Evolutionary conservation across 176 grass and related monocot genomes (phyloP).

Genomic region (Chloris gayana): DNA sequence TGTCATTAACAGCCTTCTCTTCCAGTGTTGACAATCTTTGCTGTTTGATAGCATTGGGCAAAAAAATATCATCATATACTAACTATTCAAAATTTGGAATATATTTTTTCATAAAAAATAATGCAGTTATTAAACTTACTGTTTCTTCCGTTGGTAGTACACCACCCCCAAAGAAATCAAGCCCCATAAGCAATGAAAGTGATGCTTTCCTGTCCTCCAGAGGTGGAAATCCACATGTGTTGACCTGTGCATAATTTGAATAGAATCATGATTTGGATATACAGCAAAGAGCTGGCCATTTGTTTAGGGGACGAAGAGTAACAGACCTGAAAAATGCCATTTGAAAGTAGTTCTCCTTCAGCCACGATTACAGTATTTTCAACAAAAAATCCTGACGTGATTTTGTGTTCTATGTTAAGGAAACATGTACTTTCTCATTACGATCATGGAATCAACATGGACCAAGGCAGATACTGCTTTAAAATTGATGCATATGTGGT

Average conservation of each 20-base stretch:
- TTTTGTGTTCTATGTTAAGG: constrained; percentile 88
- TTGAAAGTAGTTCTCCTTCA: constrained; percentile 82
- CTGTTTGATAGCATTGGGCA: constrained; percentile 54
- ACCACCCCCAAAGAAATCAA: constrained; percentile 96
- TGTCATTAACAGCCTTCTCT: constrained; percentile 87
- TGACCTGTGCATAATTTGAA: constrained; percentile 66
- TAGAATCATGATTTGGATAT: no score
- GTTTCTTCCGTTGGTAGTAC: constrained; percentile 80
- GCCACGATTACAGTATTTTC: constrained; percentile 92
- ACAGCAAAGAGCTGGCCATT: not conserved
- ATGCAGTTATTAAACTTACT: constrained; percentile 44
- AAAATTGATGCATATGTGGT: not conserved
- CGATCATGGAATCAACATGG: not conserved
- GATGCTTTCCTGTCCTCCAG: constrained; percentile 84
- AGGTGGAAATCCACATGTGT: constrained; percentile 97
- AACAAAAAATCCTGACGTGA: constrained; percentile 89
- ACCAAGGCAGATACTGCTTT: not conserved
- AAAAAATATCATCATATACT: constrained; percentile 28
- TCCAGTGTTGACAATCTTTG: constrained; percentile 71
- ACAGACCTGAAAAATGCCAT: constrained; percentile 81
- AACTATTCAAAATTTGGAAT: constrained; percentile 6
- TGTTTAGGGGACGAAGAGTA: not conserved
- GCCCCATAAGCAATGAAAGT: constrained; percentile 76
- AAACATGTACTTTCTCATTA: constrained; percentile 12
- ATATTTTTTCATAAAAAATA: not conserved